These are phyloP conservation scores for Elaeagnus macrophylla DNA, from an alignment of 306 rosid species.

Conservation along the genomic window DNA sequence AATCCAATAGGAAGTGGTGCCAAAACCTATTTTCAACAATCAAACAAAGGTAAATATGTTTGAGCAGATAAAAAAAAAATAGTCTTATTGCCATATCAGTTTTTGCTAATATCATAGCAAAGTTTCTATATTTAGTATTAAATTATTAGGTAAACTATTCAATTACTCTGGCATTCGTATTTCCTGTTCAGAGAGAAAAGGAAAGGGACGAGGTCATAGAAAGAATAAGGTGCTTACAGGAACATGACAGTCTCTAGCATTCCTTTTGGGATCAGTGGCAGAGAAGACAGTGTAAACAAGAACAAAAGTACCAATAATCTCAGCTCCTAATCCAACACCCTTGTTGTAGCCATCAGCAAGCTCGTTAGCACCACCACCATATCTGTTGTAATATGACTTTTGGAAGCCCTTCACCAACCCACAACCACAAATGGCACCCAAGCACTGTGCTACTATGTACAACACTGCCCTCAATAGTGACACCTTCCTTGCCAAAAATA, in stretches of 20 bases:
- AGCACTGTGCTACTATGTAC: constrained; percentile 9
- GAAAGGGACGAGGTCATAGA: too few relatives aligned
- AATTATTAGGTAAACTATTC: not conserved
- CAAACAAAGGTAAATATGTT: not conserved
- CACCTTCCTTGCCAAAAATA: constrained; percentile 14
- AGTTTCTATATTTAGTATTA: not conserved
- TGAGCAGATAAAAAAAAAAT: not conserved
- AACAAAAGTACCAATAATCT: constrained; percentile 9
- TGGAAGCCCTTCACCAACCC: constrained; percentile 10
- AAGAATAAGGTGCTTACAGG: not conserved
- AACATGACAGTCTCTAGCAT: constrained; percentile 11
- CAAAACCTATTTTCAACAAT: not conserved
- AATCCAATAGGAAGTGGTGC: constrained; percentile 13
- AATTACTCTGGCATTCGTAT: not conserved
- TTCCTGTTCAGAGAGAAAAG: too few relatives aligned
- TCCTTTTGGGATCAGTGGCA: constrained; percentile 4
- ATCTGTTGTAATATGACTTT: constrained; percentile 6
- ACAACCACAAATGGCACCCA: constrained; percentile 9
- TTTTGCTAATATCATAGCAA: not conserved
- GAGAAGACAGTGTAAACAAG: constrained; percentile 14
- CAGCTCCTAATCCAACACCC: constrained; percentile 8
- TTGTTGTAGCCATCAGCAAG: constrained; percentile 1
- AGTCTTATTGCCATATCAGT: not conserved
- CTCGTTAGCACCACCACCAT: constrained; percentile 13
- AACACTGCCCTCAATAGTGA: constrained; percentile 4